Conservation (phyloP, 208 protist genomes). For the Trypanosomatidae sp. region DNA sequence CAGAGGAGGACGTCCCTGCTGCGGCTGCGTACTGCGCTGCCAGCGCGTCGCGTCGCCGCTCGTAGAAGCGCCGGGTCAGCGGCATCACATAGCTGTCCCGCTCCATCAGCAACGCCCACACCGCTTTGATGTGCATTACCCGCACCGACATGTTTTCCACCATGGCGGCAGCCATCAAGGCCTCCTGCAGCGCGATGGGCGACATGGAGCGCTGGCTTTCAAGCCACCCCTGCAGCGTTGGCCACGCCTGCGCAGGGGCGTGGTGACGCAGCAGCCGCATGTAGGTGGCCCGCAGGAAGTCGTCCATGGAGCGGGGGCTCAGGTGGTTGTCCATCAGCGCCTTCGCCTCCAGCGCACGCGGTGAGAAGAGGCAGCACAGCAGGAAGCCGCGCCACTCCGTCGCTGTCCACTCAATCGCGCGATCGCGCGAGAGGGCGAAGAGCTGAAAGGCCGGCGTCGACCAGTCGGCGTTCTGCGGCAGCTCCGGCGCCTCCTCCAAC, state of each 20-base stretch:
- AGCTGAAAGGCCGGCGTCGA: slow-evolving; percentile 65
- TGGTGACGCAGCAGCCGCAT: slow-evolving; percentile 81
- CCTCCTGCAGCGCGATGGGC: slow-evolving; percentile 85
- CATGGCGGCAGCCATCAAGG: slow-evolving; percentile 67
- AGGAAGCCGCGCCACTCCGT: slow-evolving; percentile 89
- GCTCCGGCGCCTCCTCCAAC: slow-evolving; percentile 59
- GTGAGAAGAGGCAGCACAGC: slow-evolving; percentile 81
- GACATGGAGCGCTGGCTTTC: slow-evolving; percentile 37
- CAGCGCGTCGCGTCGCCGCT: slow-evolving; percentile 43
- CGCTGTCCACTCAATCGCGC: slow-evolving; percentile 81
- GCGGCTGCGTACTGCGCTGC: background rate
- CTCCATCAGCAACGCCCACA: slow-evolving; percentile 56
- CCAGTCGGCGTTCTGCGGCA: slow-evolving; percentile 85
- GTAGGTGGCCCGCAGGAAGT: slow-evolving; percentile 83
- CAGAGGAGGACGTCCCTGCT: too few relatives aligned
- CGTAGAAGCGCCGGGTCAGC: slow-evolving; percentile 72
- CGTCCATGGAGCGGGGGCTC: slow-evolving; percentile 60
- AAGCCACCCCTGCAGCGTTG: slow-evolving; percentile 44
- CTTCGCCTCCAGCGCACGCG: slow-evolving; percentile 67
- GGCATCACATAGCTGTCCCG: slow-evolving; percentile 88
- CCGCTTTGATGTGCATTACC: slow-evolving; percentile 23
- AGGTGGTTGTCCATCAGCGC: slow-evolving; percentile 55
- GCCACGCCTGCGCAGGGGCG: slow-evolving; percentile 44
- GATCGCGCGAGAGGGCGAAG: slow-evolving; percentile 57
- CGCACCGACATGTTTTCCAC: slow-evolving; percentile 31